Evolutionary conservation across 352 stramenopile genomes (phyloP), one percentile per base, ranked within the genome.

Genomic region (Elongisporangium anandrum): DNA sequence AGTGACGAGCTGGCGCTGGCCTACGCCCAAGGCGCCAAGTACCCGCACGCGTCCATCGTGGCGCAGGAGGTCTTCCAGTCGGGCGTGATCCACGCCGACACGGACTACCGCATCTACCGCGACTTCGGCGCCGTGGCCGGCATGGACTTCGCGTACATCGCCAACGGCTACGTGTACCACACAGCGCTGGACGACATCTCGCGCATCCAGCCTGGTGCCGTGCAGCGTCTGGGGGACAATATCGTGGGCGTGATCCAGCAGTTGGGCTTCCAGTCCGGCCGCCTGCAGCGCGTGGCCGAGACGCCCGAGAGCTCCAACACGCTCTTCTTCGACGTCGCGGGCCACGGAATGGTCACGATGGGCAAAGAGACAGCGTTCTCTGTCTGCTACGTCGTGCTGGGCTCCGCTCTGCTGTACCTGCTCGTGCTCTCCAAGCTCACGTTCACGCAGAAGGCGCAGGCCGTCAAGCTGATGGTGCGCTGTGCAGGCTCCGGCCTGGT

Each of bases 81-180:
- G 15, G 83, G 83, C 3, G 71, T 90, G 26, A 85, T 92, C 51
- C 79, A 68, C 6, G 83, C 75, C 23, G 79, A 90, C 52, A 92
- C 83, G 6, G 83, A 92, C 60, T 92, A 85, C 58, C 75, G 78
- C 38, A 75, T 88, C 6, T 92, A 92, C 59, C 71, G 78, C 16
- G 79, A 90, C 49, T 90, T 88, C 61, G 82, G 82, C 8, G 73
- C 70, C 26, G 73, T 92, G n/a, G 76, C 83, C 13, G 83, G 83
- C 19, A 92, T 92, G 80, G 83, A 92, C 56, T 90, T 92, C 64
- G 83, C 83, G 2, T 92, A 88, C 58, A 86, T 92, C 34, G 73
- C 79, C 12, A 92, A 92, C 38, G 83, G 83, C 5, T 92, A 92
- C 59, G 83, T 92, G 16, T 92, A 92, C 60, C 83, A 92, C 69